Conservation (phyloP, 1,139 yeast species). For the Yueomyces sp. region DNA sequence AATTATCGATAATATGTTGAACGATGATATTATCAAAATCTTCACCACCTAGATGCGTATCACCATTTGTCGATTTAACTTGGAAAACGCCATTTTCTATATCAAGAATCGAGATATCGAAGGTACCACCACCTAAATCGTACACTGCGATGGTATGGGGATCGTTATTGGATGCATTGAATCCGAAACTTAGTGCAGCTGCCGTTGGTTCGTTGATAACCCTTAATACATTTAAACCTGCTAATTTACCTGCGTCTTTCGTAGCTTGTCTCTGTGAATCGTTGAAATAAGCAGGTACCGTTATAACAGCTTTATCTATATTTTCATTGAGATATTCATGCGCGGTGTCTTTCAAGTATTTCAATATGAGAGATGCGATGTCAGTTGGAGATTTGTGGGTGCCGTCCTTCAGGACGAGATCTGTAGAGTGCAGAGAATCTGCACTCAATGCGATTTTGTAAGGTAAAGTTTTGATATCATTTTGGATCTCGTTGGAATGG, state of each 20-base stretch:
- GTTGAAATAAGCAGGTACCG: conserved; percentile 73
- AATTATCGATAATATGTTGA: conserved; percentile 37
- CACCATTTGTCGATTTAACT: conserved; percentile 73
- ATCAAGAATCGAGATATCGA: conserved; percentile 67
- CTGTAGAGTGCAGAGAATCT: conserved; percentile 46
- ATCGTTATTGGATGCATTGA: conserved; percentile 29
- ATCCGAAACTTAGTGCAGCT: conserved; percentile 69
- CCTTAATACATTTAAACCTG: conserved; percentile 54
- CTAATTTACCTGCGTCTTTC: conserved; percentile 53
- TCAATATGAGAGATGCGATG: conserved; percentile 17
- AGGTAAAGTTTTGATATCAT: conserved; percentile 40
- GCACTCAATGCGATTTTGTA: conserved; percentile 37
- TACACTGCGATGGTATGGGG: conserved; percentile 59
- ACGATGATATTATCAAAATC: conserved; percentile 60
- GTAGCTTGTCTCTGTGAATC: conserved; percentile 74
- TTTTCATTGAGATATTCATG: conserved; percentile 31
- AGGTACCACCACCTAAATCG: conserved; percentile 78
- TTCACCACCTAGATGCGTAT: conserved; percentile 76
- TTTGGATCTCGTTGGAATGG: conserved; percentile 50
- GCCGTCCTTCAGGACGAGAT: conserved; percentile 32
- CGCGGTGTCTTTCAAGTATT: conserved; percentile 40
- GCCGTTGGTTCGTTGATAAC: conserved; percentile 76
- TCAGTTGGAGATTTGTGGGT: conserved; percentile 19
- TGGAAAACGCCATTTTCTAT: conserved; percentile 76
- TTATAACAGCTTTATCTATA: conserved; percentile 54